phyloP scores from a whole-genome alignment of 2,329 filamentous ascomycete species.

The Colletotrichum liaoningense region DNA sequence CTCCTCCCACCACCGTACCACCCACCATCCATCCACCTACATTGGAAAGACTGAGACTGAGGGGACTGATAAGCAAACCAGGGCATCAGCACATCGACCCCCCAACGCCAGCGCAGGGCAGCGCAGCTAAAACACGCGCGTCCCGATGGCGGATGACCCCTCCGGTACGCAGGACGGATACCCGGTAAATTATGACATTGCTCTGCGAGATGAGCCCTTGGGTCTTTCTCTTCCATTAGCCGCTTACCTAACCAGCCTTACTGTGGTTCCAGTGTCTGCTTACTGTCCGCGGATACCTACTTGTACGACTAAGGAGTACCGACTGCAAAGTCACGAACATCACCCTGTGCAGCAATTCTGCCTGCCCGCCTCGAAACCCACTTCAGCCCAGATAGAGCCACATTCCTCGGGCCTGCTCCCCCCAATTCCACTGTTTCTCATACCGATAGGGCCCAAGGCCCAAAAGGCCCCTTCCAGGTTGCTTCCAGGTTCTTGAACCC shows the following conservation, averaged over 20 bases:
- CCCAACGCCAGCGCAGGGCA: neutral
- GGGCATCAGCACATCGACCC: neutral
- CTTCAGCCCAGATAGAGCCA: slow-evolving; percentile 30
- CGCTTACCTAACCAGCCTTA: too few relatives aligned
- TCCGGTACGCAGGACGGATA: neutral
- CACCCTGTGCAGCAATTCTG: slow-evolving; percentile 22
- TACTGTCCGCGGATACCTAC: too few relatives aligned
- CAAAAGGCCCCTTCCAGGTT: neutral
- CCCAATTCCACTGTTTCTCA: slow-evolving; percentile 29
- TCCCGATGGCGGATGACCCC: neutral
- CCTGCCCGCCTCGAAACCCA: slow-evolving; percentile 10
- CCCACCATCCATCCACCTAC: neutral
- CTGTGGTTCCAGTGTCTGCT: too few relatives aligned
- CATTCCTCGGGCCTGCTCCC: slow-evolving; percentile 25
- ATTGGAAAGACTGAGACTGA: neutral
- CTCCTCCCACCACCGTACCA: neutral
- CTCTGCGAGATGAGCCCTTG: slow-evolving; percentile 20
- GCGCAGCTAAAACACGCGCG: slow-evolving; percentile 16
- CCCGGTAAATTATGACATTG: slow-evolving; percentile 19
- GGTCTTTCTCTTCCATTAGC: neutral
- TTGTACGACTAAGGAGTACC: too few relatives aligned
- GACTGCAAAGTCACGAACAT: neutral
- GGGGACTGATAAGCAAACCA: neutral
- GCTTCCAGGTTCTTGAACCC: neutral
- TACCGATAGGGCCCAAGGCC: neutral